Evolutionary conservation across 2,329 filamentous ascomycete genomes (phyloP), one percentile per base, ranked within the genome.

Genomic region (Mariannaea sp.): DNA sequence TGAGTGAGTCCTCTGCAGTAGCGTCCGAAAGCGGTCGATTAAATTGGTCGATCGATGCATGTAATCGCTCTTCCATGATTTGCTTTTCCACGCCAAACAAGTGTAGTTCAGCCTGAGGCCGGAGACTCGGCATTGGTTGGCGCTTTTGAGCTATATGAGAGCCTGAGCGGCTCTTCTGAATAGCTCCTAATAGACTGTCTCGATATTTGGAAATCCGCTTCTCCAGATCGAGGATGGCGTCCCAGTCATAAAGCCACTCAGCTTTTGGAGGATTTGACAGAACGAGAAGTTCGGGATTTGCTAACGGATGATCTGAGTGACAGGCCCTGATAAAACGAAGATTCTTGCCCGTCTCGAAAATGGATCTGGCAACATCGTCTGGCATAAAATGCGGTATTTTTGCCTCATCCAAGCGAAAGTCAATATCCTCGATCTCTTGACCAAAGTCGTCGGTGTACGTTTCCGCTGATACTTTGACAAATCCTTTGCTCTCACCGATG

Each of bases 341-440:
- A 67, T 88, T 93, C 62, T 82, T 83, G 4, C 90, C 91, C 3
- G 86, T 88, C 67, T 95, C 90, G 59, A 93, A 92, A n/a, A 94
- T 83, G 5, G 79, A 75, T 44, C 82, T 79, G 3, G 84, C 86
- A 59, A 92, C 81, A 52, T 94, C 89, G 5, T 76, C 69, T 0
- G 86, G 81, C 38, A 95, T 78, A 60, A 94, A 94, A 2, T 79
- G 76, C 0, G 90, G 90, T 73, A 94, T 84, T 57, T 82, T 82
- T 22, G 81, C 75, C 17, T 78, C 76, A 55, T 88, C 84, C 26
- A 92, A 79, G 5, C 83, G 72, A 60, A 83, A 89, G 56, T 88
- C 83, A 1, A 79, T 67, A 17, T 84, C 81, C 32, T 80, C 79
- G 7, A 78, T 71, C 61, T 86, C 78, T 16, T 82, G 76, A 1